Conservation (phyloP, 768 basidiomycete genomes). For the Chalciporus pseudorubinellus region DNA sequence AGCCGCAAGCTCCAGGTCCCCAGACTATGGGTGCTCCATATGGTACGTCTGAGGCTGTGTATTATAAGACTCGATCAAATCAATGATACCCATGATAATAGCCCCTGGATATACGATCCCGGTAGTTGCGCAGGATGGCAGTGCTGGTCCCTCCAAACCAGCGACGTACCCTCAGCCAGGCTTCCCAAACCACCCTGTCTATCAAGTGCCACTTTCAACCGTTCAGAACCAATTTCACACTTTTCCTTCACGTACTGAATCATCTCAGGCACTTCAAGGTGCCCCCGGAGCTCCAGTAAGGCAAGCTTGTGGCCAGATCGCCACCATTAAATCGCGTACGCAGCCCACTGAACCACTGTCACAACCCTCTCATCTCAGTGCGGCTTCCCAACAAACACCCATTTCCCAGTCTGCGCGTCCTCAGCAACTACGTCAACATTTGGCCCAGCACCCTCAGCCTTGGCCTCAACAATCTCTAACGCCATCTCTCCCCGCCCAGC, state of each 20-base stretch:
- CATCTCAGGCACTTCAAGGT: conserved; percentile 5
- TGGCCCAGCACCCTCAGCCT: not conserved
- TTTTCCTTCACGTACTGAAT: not conserved
- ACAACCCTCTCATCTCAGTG: not conserved
- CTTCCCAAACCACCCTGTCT: not conserved
- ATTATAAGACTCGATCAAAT: not conserved
- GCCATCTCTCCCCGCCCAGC: not conserved
- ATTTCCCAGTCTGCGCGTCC: not conserved
- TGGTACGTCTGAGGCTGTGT: conserved; percentile 9
- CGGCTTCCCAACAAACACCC: not conserved
- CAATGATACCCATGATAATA: not conserved
- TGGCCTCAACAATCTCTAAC: not conserved
- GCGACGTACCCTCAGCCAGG: not conserved
- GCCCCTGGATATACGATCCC: conserved; percentile 1
- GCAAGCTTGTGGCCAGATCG: not conserved
- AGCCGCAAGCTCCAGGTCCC: not conserved
- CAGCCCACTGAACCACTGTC: not conserved
- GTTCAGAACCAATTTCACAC: conserved; percentile 4
- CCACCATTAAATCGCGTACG: not conserved
- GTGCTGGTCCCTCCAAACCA: not conserved
- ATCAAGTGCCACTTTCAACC: not conserved
- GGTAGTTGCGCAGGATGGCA: not conserved
- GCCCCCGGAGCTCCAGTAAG: not conserved
- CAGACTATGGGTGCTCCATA: not conserved
- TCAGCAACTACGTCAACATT: not conserved